These are phyloP conservation scores for Botrytis pseudocinerea DNA, from an alignment of 2,329 filamentous ascomycete species.

Conservation along the genomic window DNA sequence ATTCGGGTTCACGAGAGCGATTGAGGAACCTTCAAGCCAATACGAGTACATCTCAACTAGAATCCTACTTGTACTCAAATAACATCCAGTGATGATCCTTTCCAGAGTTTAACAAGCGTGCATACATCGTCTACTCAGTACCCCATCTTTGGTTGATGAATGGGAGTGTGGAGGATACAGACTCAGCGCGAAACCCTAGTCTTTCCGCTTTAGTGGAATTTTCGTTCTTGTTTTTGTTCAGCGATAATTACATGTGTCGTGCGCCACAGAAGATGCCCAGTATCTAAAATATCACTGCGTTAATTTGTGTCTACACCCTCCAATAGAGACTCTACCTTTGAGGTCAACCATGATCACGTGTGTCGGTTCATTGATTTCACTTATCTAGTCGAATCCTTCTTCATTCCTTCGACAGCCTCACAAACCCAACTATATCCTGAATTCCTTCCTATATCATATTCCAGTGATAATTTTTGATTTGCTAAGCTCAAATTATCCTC, in stretches of 20 bases:
- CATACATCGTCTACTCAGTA: neutral
- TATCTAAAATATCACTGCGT: neutral
- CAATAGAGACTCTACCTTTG: neutral
- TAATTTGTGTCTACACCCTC: neutral
- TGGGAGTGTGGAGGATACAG: neutral
- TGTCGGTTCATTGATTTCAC: neutral
- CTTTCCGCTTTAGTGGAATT: neutral
- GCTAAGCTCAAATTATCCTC: neutral
- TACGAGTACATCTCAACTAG: neutral
- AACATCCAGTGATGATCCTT: conserved; percentile 17
- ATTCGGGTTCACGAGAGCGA: neutral
- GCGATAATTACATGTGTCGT: neutral
- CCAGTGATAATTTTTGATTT: neutral
- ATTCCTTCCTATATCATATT: neutral
- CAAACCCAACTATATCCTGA: neutral
- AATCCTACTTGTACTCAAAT: conserved; percentile 11
- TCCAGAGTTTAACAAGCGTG: neutral
- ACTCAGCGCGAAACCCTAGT: conserved; percentile 5
- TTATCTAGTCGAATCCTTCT: neutral
- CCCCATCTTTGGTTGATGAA: neutral
- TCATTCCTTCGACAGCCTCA: neutral
- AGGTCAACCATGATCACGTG: neutral
- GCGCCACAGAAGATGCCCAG: neutral
- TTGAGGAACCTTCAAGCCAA: neutral
- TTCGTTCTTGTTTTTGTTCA: neutral